Base-by-base conservation (phyloP, 1,284 basidiomycete species). In the Fomitopsis schrenkii region DNA sequence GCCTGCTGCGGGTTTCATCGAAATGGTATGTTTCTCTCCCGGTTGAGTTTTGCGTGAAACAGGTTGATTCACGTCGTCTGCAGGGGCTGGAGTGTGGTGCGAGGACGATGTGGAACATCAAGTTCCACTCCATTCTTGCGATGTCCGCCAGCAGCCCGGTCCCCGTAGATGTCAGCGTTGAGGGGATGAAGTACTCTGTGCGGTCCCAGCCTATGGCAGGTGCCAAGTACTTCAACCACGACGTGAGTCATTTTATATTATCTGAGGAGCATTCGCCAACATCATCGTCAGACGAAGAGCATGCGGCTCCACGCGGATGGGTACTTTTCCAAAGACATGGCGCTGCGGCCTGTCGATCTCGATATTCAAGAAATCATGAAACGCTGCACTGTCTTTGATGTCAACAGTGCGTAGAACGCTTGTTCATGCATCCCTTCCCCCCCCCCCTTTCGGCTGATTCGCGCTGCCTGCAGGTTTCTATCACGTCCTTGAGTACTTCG, bases 1-100 rank as follows among this genome's bases (percentile, higher is more conserved):
- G 72, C 78, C 80, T 1, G 79, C 78, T 1, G 70, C 78, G 17
- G 80, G 76, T 1, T 80, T 71, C 60, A 58, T 81, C 3, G 80
- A 81, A 61, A 76, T 79, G 75, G 79, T 80, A 62, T 19, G 67
- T 17, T 28, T 57, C 22, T 19, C 41, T 28, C 7, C 7, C 9
- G 15, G n/a, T 17, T 19, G 22, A 22, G 22, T 2, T 22, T 22
- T 19, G 15, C 54, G 17, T 36, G 36, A 14, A 8, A 10, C 19
- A 9, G 38, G 9, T 28, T 57, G 33, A 35, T 22, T 26, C 4
- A 12, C 12, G 15, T 26, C 2, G 8, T 26, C 7, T 40, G 28
- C 41, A 55, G 61, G 62, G 62, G 42, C 33, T 67, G 22, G 64
- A 72, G 54, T 64, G 63, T 55, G 71, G 71, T 7, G 70, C 69